Evolutionary conservation across 352 stramenopile genomes (phyloP).

Genomic region (Pythium graminicola): DNA sequence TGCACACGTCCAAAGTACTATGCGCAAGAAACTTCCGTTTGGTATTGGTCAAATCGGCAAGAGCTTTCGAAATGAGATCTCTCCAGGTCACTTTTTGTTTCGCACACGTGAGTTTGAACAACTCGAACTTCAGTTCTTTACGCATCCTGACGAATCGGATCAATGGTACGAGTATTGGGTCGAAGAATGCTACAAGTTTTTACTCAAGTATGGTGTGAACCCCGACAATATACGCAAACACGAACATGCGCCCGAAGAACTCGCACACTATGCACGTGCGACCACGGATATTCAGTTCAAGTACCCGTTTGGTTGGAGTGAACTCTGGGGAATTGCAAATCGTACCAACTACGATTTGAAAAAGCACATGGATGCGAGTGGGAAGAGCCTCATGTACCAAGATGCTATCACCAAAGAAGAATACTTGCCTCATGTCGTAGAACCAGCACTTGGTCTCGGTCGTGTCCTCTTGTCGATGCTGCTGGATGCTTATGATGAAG

Average conservation of each 20-base stretch:
- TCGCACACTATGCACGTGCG: slow-evolving; percentile 95
- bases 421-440: slow-evolving; percentile 95
- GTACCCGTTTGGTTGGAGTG: slow-evolving; percentile 96
- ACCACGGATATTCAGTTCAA: slow-evolving; percentile 97
- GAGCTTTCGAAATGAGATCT: slow-evolving; percentile 98
- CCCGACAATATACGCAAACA: slow-evolving; percentile 89
- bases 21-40: slow-evolving; percentile 92
- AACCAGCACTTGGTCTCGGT: slow-evolving; percentile 87
- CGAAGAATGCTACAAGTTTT: slow-evolving; percentile 84
- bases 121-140: slow-evolving; percentile 91
- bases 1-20: slow-evolving; percentile 90
- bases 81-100: slow-evolving; percentile 96
- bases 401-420: slow-evolving; percentile 65
- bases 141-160: slow-evolving; percentile 64
- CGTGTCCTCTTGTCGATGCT: slow-evolving; percentile 92
- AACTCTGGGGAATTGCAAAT: slow-evolving; percentile 96
- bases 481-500: slow-evolving; percentile 93
- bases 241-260: slow-evolving; percentile 86
- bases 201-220: slow-evolving; percentile 87
- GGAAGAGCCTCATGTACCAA: slow-evolving; percentile 83
- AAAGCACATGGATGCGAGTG: slow-evolving; percentile 91
- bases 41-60: slow-evolving; percentile 97
- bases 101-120: slow-evolving; percentile 97
- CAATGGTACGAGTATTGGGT: slow-evolving; percentile 90
- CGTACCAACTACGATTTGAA: slow-evolving; percentile 95